These are phyloP conservation scores for Boechera stricta DNA, from an alignment of 345 rosid genomes.

Conservation along the genomic window DNA sequence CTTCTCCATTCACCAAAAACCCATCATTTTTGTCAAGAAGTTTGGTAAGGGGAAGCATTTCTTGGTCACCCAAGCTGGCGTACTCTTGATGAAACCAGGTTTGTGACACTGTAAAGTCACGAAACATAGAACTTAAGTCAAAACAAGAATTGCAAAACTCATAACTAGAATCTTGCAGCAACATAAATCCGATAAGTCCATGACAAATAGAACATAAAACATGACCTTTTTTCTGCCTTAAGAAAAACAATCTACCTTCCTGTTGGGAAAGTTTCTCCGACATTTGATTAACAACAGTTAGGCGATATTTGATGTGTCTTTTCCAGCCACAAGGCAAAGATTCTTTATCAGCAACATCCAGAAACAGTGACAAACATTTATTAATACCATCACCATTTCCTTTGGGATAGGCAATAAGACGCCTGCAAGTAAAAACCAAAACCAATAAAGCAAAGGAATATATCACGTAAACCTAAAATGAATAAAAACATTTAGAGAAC, in stretches of 20 bases:
- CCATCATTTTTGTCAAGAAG: background rate
- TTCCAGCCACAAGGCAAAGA: too few relatives aligned
- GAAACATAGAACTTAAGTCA: background rate
- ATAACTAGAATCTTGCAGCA: background rate
- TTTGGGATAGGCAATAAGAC: too few relatives aligned
- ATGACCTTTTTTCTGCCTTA: background rate
- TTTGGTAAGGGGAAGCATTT: background rate
- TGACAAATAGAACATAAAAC: too few relatives aligned
- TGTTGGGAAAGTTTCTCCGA: background rate
- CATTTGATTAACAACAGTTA: background rate
- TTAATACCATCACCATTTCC: too few relatives aligned
- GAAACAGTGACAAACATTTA: too few relatives aligned
- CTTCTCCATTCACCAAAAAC: background rate
- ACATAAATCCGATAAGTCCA: background rate
- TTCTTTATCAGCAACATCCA: too few relatives aligned
- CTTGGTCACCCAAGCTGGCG: accelerated
- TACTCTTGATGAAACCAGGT: accelerated
- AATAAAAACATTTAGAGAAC: too few relatives aligned
- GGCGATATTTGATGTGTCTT: background rate
- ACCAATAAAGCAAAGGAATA: too few relatives aligned
- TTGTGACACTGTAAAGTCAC: accelerated
- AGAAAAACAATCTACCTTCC: background rate
- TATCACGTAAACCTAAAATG: too few relatives aligned
- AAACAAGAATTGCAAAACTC: background rate
- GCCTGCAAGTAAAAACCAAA: too few relatives aligned